Conservation (phyloP, 208 protist genomes). For the Crithidia fasciculata region DNA sequence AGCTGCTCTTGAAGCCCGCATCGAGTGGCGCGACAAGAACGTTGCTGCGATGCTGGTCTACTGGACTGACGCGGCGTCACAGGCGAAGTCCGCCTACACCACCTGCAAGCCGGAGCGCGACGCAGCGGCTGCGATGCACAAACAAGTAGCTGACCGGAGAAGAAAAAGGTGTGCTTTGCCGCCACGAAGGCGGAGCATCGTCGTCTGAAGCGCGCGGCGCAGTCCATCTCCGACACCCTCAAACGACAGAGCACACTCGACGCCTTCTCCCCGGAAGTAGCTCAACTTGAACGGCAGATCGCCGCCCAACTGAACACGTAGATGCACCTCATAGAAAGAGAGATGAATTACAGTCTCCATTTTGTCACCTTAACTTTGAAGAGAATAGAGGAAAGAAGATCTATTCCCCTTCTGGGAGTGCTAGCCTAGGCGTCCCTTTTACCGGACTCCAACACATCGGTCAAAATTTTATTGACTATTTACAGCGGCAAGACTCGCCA, state of each 20-base stretch:
- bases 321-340: neutral
- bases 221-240: slow-evolving; percentile 25
- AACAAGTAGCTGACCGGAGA: slow-evolving; percentile 41
- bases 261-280: slow-evolving; percentile 17
- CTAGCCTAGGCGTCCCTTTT: neutral
- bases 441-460: slow-evolving; percentile 2
- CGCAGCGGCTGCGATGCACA: neutral
- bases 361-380: neutral
- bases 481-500: slow-evolving; percentile 5
- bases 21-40: slow-evolving; percentile 47
- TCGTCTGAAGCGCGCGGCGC: slow-evolving; percentile 17
- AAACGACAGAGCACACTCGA: slow-evolving; percentile 23
- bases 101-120: slow-evolving; percentile 31
- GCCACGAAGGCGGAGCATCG: slow-evolving; percentile 7
- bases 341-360: neutral
- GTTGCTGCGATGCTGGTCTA: slow-evolving; percentile 37
- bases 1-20: slow-evolving; percentile 31
- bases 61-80: slow-evolving; percentile 41
- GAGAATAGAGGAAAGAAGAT: neutral
- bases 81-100: slow-evolving; percentile 39
- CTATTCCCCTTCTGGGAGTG: neutral
- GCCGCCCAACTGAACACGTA: neutral
- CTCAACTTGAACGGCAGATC: slow-evolving; percentile 28
- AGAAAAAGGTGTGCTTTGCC: slow-evolving; percentile 33
- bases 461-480: slow-evolving; percentile 10